Evolutionary conservation across 306 rosid species (phyloP).

Genomic region (Oemleria cerasiformis): DNA sequence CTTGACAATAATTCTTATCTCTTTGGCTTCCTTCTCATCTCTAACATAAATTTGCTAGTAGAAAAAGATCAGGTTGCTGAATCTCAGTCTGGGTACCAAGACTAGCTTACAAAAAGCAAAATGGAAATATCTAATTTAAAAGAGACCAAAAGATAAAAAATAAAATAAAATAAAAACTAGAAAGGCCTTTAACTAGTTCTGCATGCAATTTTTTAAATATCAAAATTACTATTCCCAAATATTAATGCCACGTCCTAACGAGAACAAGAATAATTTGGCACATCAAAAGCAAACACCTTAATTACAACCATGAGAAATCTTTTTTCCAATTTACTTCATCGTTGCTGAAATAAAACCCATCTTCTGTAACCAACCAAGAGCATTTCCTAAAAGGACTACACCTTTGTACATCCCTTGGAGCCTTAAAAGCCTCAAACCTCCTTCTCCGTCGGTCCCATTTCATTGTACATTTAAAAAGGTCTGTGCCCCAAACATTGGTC

Average conservation of each 20-base stretch:
- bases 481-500: constrained; percentile 45
- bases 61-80: too few species aligned
- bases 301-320: constrained; percentile 61
- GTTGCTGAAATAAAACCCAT: constrained; percentile 79
- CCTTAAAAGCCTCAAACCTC: constrained; percentile 70
- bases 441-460: constrained; percentile 67
- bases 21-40: background rate
- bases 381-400: constrained; percentile 54
- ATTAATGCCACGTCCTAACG: background rate
- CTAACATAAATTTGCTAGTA: background rate
- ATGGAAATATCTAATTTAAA: background rate
- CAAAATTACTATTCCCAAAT: background rate
- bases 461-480: constrained; percentile 60
- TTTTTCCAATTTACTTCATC: constrained; percentile 74
- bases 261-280: too few species aligned
- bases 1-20: background rate
- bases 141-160: background rate
- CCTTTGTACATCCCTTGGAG: constrained; percentile 56
- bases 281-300: too few species aligned
- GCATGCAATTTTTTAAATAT: background rate
- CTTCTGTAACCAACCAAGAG: constrained; percentile 62
- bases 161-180: background rate
- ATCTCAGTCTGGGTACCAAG: too few species aligned
- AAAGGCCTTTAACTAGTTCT: background rate
- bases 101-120: background rate